Conservation (phyloP, 1,284 basidiomycete genomes). For the Ceratobasidium sp. region DNA sequence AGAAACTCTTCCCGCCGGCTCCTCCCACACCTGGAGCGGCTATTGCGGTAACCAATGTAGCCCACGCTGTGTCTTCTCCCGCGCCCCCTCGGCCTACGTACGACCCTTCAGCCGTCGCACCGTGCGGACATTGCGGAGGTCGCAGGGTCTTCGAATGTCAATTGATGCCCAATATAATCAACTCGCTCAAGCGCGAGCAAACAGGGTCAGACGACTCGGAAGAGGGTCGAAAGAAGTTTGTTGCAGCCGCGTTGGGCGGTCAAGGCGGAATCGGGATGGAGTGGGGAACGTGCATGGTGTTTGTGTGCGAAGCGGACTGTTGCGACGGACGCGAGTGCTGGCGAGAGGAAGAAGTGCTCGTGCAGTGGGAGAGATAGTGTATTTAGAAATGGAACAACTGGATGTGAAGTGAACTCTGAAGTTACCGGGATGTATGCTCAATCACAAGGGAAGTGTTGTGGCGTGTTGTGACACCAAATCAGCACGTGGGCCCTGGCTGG, state of each 20-base stretch:
- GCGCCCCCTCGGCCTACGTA: conserved; percentile 56
- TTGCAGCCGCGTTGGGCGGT: conserved; percentile 64
- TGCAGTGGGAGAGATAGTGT: conserved; percentile 69
- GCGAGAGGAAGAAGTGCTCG: conserved; percentile 76
- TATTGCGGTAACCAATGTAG: conserved; percentile 64
- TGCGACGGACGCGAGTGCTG: conserved; percentile 65
- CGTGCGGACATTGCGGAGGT: conserved; percentile 69
- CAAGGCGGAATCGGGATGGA: conserved; percentile 67
- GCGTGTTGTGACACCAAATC: conserved; percentile 7
- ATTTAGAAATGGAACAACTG: conserved; percentile 51
- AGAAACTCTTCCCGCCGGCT: conserved; percentile 71
- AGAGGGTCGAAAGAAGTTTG: conserved; percentile 63
- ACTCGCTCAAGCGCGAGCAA: conserved; percentile 61
- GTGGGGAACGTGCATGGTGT: conserved; percentile 85
- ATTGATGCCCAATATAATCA: conserved; percentile 87
- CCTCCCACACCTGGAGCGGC: conserved; percentile 55
- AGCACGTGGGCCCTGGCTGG: conserved; percentile 16
- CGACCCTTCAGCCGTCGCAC: conserved; percentile 55
- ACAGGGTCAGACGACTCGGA: conserved; percentile 55
- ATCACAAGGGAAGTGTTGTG: conserved; percentile 4
- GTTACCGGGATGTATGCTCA: not conserved
- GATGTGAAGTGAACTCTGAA: not conserved
- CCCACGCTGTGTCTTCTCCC: conserved; percentile 63
- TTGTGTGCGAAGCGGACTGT: conserved; percentile 81
- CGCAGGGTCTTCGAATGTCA: conserved; percentile 82